Evolutionary conservation across 176 grass and related monocot genomes (phyloP), one percentile per base, ranked within the genome.

Genomic region (Bolboschoenus planiculmis): DNA sequence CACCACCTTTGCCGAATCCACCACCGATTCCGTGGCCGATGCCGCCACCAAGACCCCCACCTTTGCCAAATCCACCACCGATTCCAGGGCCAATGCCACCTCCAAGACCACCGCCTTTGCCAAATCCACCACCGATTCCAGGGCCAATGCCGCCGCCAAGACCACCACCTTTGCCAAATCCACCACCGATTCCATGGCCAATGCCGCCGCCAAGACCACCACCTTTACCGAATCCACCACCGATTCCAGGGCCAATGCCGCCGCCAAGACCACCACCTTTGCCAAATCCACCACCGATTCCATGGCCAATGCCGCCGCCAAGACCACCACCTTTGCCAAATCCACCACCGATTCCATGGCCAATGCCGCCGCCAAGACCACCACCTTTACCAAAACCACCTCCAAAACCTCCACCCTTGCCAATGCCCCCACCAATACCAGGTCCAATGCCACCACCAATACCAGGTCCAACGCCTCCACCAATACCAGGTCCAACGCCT

Each of bases 21-120:
- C 78, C 31, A 73, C 86, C 87, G 0, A 67, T 53, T 5, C 82
- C 86, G 4, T 73, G 40, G 1, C 83, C 83, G 23, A 88, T 81
- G 1, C 83, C 83, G 0, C 77, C 65, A 0, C 83, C 83, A 0
- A 85, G 47, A 0, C 87, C 83, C 0, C 87, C 84, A 5, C 84
- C 83, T 2, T 86, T 83, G 21, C 84, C 78, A 2, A 48, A 56
- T 0, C 86, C 88, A 1, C 59, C 83, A 5, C 86, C 83, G 0
- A 88, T 7, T 0, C 83, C 89, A 35, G 43, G 27, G 0, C 83
- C 83, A 0, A 72, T 50, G 0, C 82, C 85, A 0, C 86, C 56
- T 0, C 82, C 86, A 34, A 84, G 23, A 0, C 81, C 85, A 1
- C 72, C 80, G 1, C 88, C 88, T n/a, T 60, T 81, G 0, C 83